Evolutionary conservation across 805 yeast species (phyloP), one percentile per base, ranked within the genome.

Genomic region (Wickerhamomyces canadensis): DNA sequence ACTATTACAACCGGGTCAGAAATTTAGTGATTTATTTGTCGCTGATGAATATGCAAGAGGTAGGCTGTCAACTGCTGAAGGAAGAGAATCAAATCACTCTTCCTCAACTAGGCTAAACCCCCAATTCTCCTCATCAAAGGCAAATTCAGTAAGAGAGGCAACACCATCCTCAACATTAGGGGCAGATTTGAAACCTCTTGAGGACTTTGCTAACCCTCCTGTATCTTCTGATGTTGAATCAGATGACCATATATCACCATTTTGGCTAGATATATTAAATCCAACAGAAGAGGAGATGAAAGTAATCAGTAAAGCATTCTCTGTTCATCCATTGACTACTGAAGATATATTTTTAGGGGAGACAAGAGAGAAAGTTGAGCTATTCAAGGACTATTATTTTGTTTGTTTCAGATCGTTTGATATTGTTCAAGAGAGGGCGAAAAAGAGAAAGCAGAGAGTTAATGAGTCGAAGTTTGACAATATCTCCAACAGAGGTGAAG

Each of bases 231-330:
- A 15, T 11, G n/a, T 27, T 12, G 37, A 31, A 16, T 35, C 39
- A 12, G 33, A 26, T 10, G 12, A 27, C 11, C 74, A 70, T 17
- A 67, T 67, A 8, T 67, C 78, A 3, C 89, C 95, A 14, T 88
- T 91, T 68, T 91, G 98, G 98, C 68, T 91, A 10, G 98, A 91
- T 59, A 84, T 91, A 11, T 64, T 85, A 40, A 83, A 86, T 52
- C 98, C 98, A 10, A 84, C 95, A 0, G 98, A 93, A 54, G 97
- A 88, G 48, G 98, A 91, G 59, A 86, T 93, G 95, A 88, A 91
- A 52, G 93, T 83, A 0, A 51, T 91, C 12, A 77, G 94, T 19
- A 87, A 87, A 52, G 79, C 97, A 0, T 91, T 91, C 63, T 95
- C 95, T 1, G 86, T 91, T 39, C 98, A 91, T 60, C 98, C 98